Percentiles rank a stretch among this genome's conserved stretches.
Conservation (phyloP, 139 green algal species). For the Haematococcus lacustris region DNA sequence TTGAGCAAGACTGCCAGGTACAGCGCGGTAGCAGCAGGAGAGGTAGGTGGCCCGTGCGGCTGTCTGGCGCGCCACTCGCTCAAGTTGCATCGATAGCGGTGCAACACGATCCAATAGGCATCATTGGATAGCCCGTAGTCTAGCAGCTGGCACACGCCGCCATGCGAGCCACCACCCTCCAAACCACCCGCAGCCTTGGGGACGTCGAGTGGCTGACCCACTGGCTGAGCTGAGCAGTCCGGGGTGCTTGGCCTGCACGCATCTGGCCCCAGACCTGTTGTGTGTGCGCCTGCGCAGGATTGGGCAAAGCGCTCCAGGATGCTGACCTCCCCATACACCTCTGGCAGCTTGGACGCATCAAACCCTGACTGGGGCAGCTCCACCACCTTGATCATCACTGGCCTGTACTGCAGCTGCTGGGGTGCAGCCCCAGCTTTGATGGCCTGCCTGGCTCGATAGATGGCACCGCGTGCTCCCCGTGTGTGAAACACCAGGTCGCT, state of each 20-base stretch:
- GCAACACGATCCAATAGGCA: constrained; percentile 60
- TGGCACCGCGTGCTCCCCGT: constrained; percentile 39
- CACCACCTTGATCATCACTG: constrained; percentile 55
- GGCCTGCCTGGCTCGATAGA: constrained; percentile 33
- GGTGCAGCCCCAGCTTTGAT: not conserved
- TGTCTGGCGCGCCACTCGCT: constrained; percentile 49
- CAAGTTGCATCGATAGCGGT: constrained; percentile 58
- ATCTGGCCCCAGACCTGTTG: not conserved
- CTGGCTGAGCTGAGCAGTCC: not conserved
- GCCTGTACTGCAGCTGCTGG: constrained; percentile 11
- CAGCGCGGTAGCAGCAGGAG: constrained; percentile 15
- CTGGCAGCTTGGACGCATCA: constrained; percentile 51
- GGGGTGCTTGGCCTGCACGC: too few species aligned
- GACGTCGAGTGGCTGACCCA: not conserved
- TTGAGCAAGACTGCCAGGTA: constrained; percentile 57
- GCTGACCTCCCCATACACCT: constrained; percentile 62
- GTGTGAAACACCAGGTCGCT: constrained; percentile 32
- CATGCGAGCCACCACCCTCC: not conserved
- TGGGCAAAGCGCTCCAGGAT: constrained; percentile 52
- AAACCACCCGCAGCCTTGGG: not conserved
- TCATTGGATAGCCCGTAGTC: constrained; percentile 64
- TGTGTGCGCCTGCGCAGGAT: not conserved
- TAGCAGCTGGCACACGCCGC: constrained; percentile 45
- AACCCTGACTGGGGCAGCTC: constrained; percentile 43
- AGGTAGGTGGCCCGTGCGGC: constrained; percentile 11